phyloP scores from a whole-genome alignment of 2,329 filamentous ascomycete species.

The Botryotinia calthae region DNA sequence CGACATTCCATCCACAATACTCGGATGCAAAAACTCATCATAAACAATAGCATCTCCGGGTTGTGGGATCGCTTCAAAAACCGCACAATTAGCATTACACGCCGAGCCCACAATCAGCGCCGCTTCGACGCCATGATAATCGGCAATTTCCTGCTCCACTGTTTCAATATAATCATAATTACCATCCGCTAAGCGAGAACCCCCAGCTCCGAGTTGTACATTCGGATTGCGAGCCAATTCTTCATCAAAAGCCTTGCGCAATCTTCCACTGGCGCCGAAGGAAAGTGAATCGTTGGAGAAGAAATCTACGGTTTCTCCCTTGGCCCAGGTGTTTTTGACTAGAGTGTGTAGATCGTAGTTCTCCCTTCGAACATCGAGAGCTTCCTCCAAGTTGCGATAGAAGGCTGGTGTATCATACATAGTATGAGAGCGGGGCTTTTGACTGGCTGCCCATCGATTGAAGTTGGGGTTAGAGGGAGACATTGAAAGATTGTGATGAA shows the following conservation, averaged over 20 bases:
- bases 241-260: background rate
- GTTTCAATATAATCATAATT: background rate
- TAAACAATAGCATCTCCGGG: background rate
- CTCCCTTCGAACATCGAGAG: background rate
- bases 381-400: background rate
- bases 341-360: background rate
- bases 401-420: background rate
- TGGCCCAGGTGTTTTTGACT: background rate
- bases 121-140: background rate
- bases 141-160: background rate
- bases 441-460: background rate
- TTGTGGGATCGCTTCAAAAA: background rate
- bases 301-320: background rate
- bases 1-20: background rate
- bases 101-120: constrained; percentile 1
- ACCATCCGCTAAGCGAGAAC: background rate
- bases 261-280: background rate
- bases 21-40: background rate
- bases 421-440: background rate
- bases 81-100: background rate
- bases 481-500: background rate
- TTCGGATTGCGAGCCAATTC: background rate
- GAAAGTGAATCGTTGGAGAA: background rate
- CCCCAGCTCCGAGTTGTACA: background rate
- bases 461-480: background rate